Evolutionary conservation across 352 stramenopile species (phyloP).

Genomic region (Globisporangium cylindrosporum): DNA sequence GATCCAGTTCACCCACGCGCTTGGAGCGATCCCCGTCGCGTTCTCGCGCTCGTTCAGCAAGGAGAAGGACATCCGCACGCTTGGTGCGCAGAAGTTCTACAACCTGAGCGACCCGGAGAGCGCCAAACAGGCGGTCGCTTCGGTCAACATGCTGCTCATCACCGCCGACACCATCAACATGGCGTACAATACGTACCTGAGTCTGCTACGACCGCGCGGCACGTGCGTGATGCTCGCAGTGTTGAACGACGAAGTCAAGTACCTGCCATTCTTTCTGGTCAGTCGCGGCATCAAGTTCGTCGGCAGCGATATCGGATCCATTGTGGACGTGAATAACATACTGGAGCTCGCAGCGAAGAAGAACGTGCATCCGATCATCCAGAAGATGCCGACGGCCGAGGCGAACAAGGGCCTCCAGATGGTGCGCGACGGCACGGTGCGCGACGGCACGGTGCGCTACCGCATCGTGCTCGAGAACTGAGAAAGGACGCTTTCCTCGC

Average conservation of each 20-base stretch:
- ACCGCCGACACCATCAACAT: constrained; percentile 59
- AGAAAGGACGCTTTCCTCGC: background rate
- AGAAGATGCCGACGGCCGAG: constrained; percentile 49
- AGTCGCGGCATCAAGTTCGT: constrained; percentile 36
- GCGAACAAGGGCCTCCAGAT: constrained; percentile 40
- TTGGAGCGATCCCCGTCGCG: constrained; percentile 39
- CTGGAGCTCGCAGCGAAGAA: constrained; percentile 73
- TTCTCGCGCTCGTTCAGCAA: constrained; percentile 68
- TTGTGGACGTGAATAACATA: constrained; percentile 85
- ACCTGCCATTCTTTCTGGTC: constrained; percentile 52
- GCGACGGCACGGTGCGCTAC: constrained; percentile 39
- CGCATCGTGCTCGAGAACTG: constrained; percentile 43
- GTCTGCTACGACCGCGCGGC: constrained; percentile 48
- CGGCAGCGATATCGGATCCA: constrained; percentile 77
- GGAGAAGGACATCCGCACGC: constrained; percentile 34
- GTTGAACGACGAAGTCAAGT: constrained; percentile 56
- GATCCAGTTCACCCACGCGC: constrained; percentile 53
- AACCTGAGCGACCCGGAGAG: constrained; percentile 44
- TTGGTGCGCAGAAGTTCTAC: constrained; percentile 60
- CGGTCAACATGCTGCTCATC: constrained; percentile 70
- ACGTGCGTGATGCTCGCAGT: constrained; percentile 67
- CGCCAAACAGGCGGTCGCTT: constrained; percentile 23
- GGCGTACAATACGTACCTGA: constrained; percentile 45
- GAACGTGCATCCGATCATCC: constrained; percentile 52
- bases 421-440: constrained; percentile 33